Conservation (phyloP, 1,139 yeast species). For the Yamadazyma oceani region DNA sequence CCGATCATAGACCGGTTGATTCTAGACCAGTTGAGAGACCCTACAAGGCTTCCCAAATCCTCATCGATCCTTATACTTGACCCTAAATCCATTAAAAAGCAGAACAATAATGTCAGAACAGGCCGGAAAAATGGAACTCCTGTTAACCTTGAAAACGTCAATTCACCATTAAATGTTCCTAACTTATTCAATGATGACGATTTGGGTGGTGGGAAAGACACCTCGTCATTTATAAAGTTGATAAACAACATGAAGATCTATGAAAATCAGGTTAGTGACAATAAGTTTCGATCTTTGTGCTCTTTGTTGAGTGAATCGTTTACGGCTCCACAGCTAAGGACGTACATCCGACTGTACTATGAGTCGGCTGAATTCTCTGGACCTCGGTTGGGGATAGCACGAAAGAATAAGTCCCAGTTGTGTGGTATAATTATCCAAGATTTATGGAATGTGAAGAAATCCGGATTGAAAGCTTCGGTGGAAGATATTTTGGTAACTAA, state of each 20-base stretch:
- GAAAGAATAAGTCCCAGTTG: constrained; percentile 17
- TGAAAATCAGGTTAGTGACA: constrained; percentile 9
- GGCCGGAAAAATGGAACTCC: not conserved
- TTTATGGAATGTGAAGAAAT: constrained; percentile 39
- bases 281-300: constrained; percentile 6
- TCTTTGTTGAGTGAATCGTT: constrained; percentile 18
- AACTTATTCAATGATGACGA: constrained; percentile 1
- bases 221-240: constrained; percentile 9
- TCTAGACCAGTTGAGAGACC: constrained; percentile 19
- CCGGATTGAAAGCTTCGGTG: constrained; percentile 29
- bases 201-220: not conserved
- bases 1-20: constrained; percentile 13
- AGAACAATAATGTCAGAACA: not conserved
- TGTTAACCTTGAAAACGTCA: not conserved
- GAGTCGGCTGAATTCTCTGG: constrained; percentile 9
- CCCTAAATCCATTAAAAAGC: constrained; percentile 2
- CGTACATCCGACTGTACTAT: constrained; percentile 18
- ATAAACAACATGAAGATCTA: constrained; percentile 11
- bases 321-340: constrained; percentile 21
- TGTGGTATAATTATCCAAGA: constrained; percentile 28
- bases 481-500: constrained; percentile 42
- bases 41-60: constrained; percentile 9
- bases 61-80: constrained; percentile 9
- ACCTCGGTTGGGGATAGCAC: constrained; percentile 9
- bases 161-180: not conserved